A percentile compares a stretch with the other conserved stretches of the same genome.
Evolutionary conservation across 805 yeast genomes (phyloP).

Genomic region (Saccharomycopsis lassenensis): DNA sequence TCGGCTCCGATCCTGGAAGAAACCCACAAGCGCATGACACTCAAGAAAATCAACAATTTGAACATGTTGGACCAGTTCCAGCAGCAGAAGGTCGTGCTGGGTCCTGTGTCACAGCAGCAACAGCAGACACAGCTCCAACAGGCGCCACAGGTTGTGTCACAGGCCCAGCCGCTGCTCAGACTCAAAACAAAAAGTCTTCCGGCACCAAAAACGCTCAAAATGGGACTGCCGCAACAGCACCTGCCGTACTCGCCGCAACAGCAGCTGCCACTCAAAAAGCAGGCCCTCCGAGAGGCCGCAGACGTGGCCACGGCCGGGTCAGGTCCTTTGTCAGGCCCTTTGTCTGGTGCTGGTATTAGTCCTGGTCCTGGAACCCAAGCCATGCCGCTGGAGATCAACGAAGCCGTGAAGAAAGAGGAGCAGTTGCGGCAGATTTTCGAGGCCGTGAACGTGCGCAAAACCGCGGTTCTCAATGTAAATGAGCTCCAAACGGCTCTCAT

Average conservation of each 20-base stretch:
- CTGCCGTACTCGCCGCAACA: constrained; percentile 19
- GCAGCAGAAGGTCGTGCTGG: not conserved
- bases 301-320: constrained; percentile 10
- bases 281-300: constrained; percentile 12
- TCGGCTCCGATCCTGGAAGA: not conserved
- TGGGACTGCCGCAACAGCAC: no score
- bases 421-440: constrained; percentile 41
- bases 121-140: constrained; percentile 19
- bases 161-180: constrained; percentile 18
- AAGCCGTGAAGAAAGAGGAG: constrained; percentile 25
- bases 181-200: constrained; percentile 19
- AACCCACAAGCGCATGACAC: not conserved
- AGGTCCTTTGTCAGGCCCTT: constrained; percentile 3
- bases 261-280: constrained; percentile 17
- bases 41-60: constrained; percentile 19
- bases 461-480: constrained; percentile 40
- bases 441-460: constrained; percentile 39
- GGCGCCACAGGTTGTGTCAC: constrained; percentile 12
- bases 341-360: constrained; percentile 10
- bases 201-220: no score
- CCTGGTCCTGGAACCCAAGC: constrained; percentile 13
- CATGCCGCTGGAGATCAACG: constrained; percentile 1
- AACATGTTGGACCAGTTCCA: constrained; percentile 17
- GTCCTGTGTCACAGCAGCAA: constrained; percentile 19
- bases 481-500: constrained; percentile 50